A percentile compares a stretch with the other conserved stretches of the same genome.
phyloP scores from a whole-genome alignment of 2,329 filamentous ascomycete genomes.

The Grosmannia huntii region DNA sequence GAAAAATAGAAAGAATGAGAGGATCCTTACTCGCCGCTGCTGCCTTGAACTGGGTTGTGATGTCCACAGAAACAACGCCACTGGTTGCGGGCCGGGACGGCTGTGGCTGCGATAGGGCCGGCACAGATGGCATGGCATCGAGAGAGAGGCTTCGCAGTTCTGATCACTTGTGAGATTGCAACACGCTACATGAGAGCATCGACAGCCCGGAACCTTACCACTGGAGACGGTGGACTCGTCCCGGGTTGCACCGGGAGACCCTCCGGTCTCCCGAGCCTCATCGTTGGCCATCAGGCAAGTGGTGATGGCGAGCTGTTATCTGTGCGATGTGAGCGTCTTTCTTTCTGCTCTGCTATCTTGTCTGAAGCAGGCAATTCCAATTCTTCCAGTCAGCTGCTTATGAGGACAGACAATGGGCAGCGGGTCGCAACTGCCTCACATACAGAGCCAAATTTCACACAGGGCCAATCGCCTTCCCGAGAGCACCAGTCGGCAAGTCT shows the following conservation, averaged over 20 bases:
- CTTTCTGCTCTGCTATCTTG: not conserved
- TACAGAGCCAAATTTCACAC: not conserved
- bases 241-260: not conserved
- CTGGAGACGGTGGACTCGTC: not conserved
- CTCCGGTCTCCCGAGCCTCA: slow-evolving; percentile 1
- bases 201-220: not conserved
- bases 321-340: not conserved
- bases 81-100: slow-evolving; percentile 28
- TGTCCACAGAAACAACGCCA: slow-evolving; percentile 43
- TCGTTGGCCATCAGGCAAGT: slow-evolving; percentile 4
- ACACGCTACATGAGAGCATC: not conserved
- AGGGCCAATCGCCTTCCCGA: not conserved
- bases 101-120: slow-evolving; percentile 21
- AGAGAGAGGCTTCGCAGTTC: slow-evolving; percentile 30
- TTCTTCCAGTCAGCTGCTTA: not conserved
- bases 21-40: slow-evolving; percentile 37
- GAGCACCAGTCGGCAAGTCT: not conserved
- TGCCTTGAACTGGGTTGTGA: slow-evolving; percentile 41
- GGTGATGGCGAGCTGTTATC: not conserved
- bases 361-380: too few species aligned
- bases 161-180: slow-evolving; percentile 10
- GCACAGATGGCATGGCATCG: slow-evolving; percentile 9
- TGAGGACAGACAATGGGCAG: not conserved
- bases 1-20: slow-evolving; percentile 7
- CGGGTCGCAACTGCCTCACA: not conserved